Base-by-base conservation (phyloP, 2,329 filamentous ascomycete species). In the Didymella segeticola region DNA sequence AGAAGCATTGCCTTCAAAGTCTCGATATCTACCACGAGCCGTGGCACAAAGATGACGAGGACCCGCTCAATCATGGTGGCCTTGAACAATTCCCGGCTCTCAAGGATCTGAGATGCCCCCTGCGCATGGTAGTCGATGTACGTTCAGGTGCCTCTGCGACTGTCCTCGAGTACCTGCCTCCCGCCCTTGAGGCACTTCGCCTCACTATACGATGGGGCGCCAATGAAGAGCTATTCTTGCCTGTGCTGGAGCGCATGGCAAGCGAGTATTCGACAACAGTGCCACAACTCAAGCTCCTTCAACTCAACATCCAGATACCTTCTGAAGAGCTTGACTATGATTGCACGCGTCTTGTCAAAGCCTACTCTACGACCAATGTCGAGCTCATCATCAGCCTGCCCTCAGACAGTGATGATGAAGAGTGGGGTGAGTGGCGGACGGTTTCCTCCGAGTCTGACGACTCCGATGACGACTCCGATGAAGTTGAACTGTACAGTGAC, bases 391-490 rank as follows among this genome's bases (percentile, higher is more conserved):
- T 58, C n/a, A 55, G 58, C 14, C n/a, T 34, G 12, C 51, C 51
- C 12, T 30, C 42, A 11, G 53, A 50, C 5, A 37, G 45, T 22
- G 56, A 49, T 14, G 39, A 43, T 8, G 48, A 34, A 3, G 38
- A 43, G 4, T 54, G 39, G n/a, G 54, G 42, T 3, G 49, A 47
- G n/a, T 61, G 56, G 51, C 20, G 25, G 10, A 51, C 26, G 15
- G 37, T 42, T 9, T 51, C 56, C n/a, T 41, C 49, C 4, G 47
- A 51, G 10, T 59, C 61, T 4, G 56, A 58, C 9, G 39, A 47
- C 9, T 58, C 57, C 5, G 61, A 60, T 2, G 47, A 60, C 22
- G 56, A 60, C 3, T 66, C 63, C 3, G 56, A 61, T 38, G 61
- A 64, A 14, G 52, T 61, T 15, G 49, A 61, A 22, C 29, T 64